These are phyloP conservation scores for Fusarium bulbicola DNA, from an alignment of 2,329 filamentous ascomycete species.

Conservation along the genomic window DNA sequence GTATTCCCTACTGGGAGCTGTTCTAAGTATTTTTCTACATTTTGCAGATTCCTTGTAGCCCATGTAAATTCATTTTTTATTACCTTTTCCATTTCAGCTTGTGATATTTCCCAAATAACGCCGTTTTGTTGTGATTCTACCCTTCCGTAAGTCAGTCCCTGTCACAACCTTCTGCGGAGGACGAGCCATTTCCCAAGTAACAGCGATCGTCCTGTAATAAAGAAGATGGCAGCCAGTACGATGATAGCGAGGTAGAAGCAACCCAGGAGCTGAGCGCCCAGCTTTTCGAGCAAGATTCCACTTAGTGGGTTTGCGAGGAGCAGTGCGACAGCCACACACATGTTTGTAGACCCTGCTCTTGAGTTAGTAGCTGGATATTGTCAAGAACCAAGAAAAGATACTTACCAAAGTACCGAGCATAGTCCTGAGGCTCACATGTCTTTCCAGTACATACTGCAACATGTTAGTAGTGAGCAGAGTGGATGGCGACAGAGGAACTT, in stretches of 20 bases:
- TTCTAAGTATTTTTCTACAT: neutral
- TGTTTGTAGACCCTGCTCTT: slow-evolving; percentile 54
- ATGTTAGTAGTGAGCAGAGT: neutral
- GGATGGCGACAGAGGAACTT: neutral
- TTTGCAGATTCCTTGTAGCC: too few relatives aligned
- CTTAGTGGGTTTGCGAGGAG: slow-evolving; percentile 56
- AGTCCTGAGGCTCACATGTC: slow-evolving; percentile 54
- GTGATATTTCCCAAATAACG: fast-evolving
- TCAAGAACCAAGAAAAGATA: fast-evolving
- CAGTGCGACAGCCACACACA: slow-evolving; percentile 55
- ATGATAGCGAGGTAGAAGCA: slow-evolving; percentile 56
- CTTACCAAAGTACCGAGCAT: slow-evolving; percentile 51
- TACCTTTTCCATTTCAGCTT: neutral
- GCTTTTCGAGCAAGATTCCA: slow-evolving; percentile 53
- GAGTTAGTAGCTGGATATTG: neutral
- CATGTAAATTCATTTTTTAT: neutral
- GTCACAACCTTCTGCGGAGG: neutral
- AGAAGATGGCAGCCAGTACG: slow-evolving; percentile 44
- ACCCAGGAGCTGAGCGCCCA: slow-evolving; percentile 53
- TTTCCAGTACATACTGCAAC: slow-evolving; percentile 54
- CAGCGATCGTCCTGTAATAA: slow-evolving; percentile 29
- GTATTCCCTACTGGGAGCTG: neutral
- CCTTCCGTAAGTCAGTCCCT: neutral
- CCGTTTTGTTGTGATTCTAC: neutral
- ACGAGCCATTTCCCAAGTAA: slow-evolving; percentile 4